These are phyloP conservation scores for Coprinopsis marcescibilis DNA, from an alignment of 768 basidiomycete genomes.

Conservation along the genomic window DNA sequence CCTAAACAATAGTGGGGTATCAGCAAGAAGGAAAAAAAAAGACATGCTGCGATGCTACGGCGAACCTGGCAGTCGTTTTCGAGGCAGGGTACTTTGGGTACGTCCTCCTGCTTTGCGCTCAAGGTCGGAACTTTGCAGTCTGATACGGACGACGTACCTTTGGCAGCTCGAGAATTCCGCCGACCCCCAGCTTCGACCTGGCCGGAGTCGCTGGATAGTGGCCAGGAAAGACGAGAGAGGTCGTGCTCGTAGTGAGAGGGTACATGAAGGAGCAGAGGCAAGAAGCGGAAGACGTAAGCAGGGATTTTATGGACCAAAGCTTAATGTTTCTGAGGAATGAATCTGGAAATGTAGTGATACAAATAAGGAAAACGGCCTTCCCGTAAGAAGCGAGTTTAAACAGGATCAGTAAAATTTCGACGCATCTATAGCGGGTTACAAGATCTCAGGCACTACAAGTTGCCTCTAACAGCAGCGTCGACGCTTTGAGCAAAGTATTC, in stretches of 20 bases:
- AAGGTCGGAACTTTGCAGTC: no score
- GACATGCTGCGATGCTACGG: no score
- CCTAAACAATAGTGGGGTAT: no score
- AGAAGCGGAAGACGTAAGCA: neutral
- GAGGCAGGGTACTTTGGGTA: no score
- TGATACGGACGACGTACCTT: no score
- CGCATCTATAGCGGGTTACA: neutral
- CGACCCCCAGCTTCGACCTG: neutral
- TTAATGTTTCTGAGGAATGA: constrained; percentile 7
- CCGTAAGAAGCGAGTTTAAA: constrained; percentile 4
- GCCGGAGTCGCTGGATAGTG: constrained; percentile 9
- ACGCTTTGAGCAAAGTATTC: constrained; percentile 88
- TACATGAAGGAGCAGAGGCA: constrained; percentile 6
- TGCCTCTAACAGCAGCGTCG: constrained; percentile 74
- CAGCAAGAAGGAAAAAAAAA: no score
- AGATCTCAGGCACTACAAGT: constrained; percentile 42
- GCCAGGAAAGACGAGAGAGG: constrained; percentile 9
- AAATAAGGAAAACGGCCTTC: constrained; percentile 6
- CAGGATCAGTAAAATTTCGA: neutral
- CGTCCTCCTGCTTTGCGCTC: no score
- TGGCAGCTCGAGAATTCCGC: no score
- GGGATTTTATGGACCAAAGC: constrained; percentile 3
- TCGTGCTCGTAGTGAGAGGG: constrained; percentile 6
- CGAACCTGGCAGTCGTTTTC: no score
- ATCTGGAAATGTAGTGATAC: no score